phyloP scores from a whole-genome alignment of 768 basidiomycete species.

The Pisolithus marmoratus region DNA sequence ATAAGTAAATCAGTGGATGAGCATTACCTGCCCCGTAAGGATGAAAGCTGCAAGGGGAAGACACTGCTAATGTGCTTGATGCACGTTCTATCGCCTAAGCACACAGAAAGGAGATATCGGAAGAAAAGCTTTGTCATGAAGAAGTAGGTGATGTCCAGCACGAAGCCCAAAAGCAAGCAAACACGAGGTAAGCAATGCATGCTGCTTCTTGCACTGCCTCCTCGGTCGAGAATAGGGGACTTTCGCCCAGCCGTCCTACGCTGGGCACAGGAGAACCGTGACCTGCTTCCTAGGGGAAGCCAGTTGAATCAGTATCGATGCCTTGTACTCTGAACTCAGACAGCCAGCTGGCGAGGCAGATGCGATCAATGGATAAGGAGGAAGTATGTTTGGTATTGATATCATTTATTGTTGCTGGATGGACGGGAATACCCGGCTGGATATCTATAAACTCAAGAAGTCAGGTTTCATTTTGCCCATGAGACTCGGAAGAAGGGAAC shows the following conservation, averaged over 20 bases:
- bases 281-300: too few relatives aligned
- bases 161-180: too few relatives aligned
- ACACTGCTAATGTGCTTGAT: neutral
- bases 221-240: too few relatives aligned
- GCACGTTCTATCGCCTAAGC: neutral
- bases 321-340: neutral
- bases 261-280: too few relatives aligned
- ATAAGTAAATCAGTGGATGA: neutral
- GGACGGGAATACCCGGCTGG: neutral
- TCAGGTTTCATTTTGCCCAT: neutral
- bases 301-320: neutral
- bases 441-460: neutral
- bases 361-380: neutral
- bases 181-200: too few relatives aligned
- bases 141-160: too few relatives aligned
- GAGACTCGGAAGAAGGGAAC: neutral
- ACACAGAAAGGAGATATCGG: too few relatives aligned
- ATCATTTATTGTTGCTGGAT: neutral
- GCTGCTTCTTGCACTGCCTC: too few relatives aligned
- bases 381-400: neutral
- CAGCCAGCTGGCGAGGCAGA: neutral
- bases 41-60: neutral
- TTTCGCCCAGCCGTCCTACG: too few relatives aligned
- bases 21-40: neutral
- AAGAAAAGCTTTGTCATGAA: too few relatives aligned